These are phyloP conservation scores for Dothideomycetidae sp. DNA, from an alignment of 2,329 filamentous ascomycete genomes.

Conservation along the genomic window DNA sequence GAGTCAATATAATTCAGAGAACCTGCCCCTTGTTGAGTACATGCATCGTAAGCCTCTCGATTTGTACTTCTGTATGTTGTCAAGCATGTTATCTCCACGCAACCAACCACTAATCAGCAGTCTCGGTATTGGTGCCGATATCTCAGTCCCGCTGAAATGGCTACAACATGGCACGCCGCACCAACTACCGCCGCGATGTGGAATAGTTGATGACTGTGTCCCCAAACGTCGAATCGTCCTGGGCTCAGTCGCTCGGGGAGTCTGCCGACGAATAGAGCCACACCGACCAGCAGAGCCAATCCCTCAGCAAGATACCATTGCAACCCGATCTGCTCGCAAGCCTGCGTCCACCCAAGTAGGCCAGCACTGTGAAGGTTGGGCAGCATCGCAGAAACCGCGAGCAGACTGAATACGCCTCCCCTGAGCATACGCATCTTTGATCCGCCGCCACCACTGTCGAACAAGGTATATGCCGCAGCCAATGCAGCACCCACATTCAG, in stretches of 20 bases:
- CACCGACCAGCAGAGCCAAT: conserved; percentile 12
- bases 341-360: conserved; percentile 16
- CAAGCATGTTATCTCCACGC: no score
- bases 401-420: conserved; percentile 16
- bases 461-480: conserved; percentile 14
- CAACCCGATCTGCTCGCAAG: conserved; percentile 13
- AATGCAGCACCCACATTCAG: conserved; percentile 14
- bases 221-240: conserved; percentile 13
- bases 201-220: conserved; percentile 12
- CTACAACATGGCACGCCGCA: conserved; percentile 10
- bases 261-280: conserved; percentile 13
- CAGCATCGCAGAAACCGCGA: conserved; percentile 20
- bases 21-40: no score
- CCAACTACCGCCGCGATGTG: conserved; percentile 12
- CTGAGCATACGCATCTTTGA: conserved; percentile 17
- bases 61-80: no score
- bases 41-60: no score
- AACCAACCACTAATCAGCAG: no score
- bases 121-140: no score
- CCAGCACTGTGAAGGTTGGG: conserved; percentile 17
- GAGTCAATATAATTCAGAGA: no score
- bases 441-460: conserved; percentile 19
- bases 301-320: conserved; percentile 17
- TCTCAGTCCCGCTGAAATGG: conserved; percentile 6
- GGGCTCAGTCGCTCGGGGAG: conserved; percentile 13